Evolutionary conservation across 2,329 filamentous ascomycete genomes (phyloP), one percentile per base, ranked within the genome.

Genomic region (Paecilomyces formosus): DNA sequence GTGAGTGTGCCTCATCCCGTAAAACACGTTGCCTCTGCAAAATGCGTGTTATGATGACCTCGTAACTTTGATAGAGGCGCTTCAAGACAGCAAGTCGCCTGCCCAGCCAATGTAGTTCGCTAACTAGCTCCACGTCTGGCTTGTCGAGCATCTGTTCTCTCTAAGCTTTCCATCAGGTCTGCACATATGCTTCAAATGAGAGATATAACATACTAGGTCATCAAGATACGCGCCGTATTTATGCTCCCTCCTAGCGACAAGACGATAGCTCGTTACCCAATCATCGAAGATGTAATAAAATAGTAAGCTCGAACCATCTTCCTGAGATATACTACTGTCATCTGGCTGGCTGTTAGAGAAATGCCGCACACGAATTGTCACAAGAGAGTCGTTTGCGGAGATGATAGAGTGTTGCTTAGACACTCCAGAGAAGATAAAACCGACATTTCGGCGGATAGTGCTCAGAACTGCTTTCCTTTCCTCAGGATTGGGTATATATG

Each of bases 211-310:
- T 69, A 83, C 81, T 65, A 86, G 66, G 33, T 72, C 65, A 59
- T 84, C 79, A 21, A 88, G 74, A 55, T 70, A 65, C 18, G 72
- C 69, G 3, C 76, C 77, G 55, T 81, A 81, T 54, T 75, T 75
- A 60, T 80, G 78, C 60, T 86, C 82, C 56, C 81, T 78, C 22
- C 81, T 79, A 2, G 83, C 81, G 53, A 87, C 80, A 11, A 87
- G 75, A 35, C 79, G 79, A 67, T 85, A 87, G 55, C 81, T 85
- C 11, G 84, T 83, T 55, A 82, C 79, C 85, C 85, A 87, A 66
- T 87, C 85, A 66, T 88, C 85, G 64, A 87, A 88, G 2, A 88
- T 77, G 68, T 87, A 87, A 66, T 86, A 87, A 67, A 87, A 85
- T 1, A 88, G 73, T n/a, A 88, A 65, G 31, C 84, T 84, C 0